Percentiles rank a stretch among this genome's conserved stretches.
phyloP scores from a whole-genome alignment of 2,329 filamentous ascomycete species.

The Diaporthe sp. region DNA sequence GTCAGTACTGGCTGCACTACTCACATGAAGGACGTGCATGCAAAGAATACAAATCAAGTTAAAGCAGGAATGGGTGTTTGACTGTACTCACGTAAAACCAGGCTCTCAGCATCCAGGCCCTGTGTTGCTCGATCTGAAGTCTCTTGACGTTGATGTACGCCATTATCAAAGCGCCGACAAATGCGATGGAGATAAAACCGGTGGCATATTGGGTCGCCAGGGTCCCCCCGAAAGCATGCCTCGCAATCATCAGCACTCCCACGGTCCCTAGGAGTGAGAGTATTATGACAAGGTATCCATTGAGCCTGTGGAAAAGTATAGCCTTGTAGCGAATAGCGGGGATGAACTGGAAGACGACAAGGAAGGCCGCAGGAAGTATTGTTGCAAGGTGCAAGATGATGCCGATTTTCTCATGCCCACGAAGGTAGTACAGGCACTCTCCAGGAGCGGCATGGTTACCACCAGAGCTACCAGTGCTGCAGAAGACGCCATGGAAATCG shows the following conservation, averaged over 20 bases:
- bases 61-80: background rate
- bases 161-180: conserved; percentile 58
- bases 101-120: conserved; percentile 73
- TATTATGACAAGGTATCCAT: conserved; percentile 68
- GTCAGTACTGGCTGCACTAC: background rate
- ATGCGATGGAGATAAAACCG: conserved; percentile 60
- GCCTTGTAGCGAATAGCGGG: conserved; percentile 61
- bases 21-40: background rate
- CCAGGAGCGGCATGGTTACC: conserved; percentile 48
- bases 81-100: conserved; percentile 60
- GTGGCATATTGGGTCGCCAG: conserved; percentile 63
- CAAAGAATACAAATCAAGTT: background rate
- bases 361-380: conserved; percentile 60
- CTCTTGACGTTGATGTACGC: conserved; percentile 70
- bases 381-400: conserved; percentile 61
- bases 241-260: conserved; percentile 67
- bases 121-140: conserved; percentile 73
- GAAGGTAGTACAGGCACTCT: conserved; percentile 58
- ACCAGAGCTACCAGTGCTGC: conserved; percentile 37
- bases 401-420: conserved; percentile 51
- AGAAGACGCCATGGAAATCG: conserved; percentile 56
- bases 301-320: conserved; percentile 70
- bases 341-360: conserved; percentile 63
- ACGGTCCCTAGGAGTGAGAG: conserved; percentile 62
- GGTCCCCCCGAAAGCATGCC: conserved; percentile 66